Percentiles rank a stretch among this genome's conserved stretches.
These are phyloP conservation scores for Cercospora sp. DNA, from an alignment of 2,329 filamentous ascomycete species.

Conservation along the genomic window DNA sequence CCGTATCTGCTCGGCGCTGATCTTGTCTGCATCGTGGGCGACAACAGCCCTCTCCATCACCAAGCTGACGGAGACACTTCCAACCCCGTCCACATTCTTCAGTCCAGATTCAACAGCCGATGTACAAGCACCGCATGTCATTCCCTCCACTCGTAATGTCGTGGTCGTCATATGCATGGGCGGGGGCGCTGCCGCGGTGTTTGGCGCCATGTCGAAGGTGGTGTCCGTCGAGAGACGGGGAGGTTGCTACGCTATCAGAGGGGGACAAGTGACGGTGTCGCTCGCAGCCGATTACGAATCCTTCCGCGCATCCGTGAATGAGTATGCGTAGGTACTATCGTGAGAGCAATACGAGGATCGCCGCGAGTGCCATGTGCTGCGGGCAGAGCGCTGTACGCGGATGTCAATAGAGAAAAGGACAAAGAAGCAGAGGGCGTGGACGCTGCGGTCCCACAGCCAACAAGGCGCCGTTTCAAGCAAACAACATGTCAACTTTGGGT, in stretches of 20 bases:
- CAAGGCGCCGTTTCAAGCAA: constrained; percentile 4
- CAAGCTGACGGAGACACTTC: constrained; percentile 85
- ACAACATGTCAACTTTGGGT: background rate
- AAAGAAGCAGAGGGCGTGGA: background rate
- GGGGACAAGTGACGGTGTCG: background rate
- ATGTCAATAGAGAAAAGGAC: constrained; percentile 12
- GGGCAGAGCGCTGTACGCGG: background rate
- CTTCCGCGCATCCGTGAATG: background rate
- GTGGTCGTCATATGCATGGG: constrained; percentile 74
- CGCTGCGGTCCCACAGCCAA: constrained; percentile 5
- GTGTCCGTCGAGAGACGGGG: background rate
- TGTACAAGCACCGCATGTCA: constrained; percentile 86
- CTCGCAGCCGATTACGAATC: background rate
- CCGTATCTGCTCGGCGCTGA: constrained; percentile 72
- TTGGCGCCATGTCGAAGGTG: background rate
- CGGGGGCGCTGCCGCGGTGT: constrained; percentile 11
- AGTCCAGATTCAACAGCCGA: constrained; percentile 90
- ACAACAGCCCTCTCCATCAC: constrained; percentile 95
- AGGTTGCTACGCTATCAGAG: background rate
- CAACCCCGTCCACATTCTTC: constrained; percentile 75
- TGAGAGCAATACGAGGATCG: constrained; percentile 1
- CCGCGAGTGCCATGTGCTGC: background rate
- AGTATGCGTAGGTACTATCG: background rate
- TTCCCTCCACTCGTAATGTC: constrained; percentile 85
- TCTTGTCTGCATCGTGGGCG: constrained; percentile 75